Base-by-base conservation (phyloP, 1,139 yeast genomes). In the Debaryomycetaceae sp. region DNA sequence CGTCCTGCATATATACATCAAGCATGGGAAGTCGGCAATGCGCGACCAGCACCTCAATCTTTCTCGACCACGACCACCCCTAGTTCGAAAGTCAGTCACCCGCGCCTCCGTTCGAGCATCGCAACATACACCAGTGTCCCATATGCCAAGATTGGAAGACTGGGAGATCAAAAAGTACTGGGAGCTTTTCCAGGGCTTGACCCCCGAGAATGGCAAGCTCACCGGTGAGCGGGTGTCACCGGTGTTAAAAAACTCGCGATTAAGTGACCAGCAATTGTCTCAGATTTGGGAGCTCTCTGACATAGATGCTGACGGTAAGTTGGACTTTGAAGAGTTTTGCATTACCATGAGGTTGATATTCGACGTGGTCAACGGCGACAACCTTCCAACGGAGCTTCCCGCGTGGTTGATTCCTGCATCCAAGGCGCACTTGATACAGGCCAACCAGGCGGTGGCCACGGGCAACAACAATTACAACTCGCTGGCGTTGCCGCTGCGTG, bases 261-360 rank as follows among this genome's bases (percentile, higher is more conserved):
- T 91, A 37, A 74, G 76, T 33, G 88, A 86, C 38, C 71, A 74
- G 22, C 78, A 86, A 49, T 67, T 93, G 42, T 79, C 85, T 28
- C 72, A 77, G 52, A 78, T 93, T 26, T 91, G 98, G 98, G 86
- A 84, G 44, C 61, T 91, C 27, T 82, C 95, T 11, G 99, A 91
- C 54, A 86, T 91, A 34, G 98, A 91, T 56, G 75, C 75, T 35
- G 98, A 91, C 56, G 96, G 96, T 14, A 69, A 70, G 44, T 70
- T 91, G 45, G 99, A 93, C 56, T 91, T 91, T 54, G 99, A 91
- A 56, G 98, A 91, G 60, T 91, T 91, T 56, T 91, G 97, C 53
- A 86, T 91, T 40, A 91, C 97, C 35, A 93, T 91, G 98, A 71
- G 96, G 43, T 71, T 91, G 39, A 84, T 89, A 30, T 93, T 88